A percentile compares a stretch with the other conserved stretches of the same genome.
Conservation (phyloP, 805 yeast species). For the Pichia ethanolica region DNA sequence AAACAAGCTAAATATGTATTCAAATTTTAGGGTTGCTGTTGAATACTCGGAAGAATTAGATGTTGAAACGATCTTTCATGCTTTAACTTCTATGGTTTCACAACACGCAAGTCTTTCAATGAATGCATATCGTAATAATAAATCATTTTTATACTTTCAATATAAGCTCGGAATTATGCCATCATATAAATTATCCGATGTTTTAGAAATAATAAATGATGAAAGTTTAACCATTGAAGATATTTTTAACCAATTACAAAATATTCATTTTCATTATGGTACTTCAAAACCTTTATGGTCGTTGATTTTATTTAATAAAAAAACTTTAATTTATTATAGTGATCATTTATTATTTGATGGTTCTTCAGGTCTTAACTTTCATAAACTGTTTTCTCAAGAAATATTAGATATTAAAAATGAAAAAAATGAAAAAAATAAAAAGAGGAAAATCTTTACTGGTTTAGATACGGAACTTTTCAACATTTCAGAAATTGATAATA, state of each 20-base stretch:
- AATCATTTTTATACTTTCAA: background rate
- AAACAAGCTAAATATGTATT: slow-evolving; percentile 11
- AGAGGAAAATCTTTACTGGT: background rate
- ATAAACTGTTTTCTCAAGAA: slow-evolving; percentile 17
- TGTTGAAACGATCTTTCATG: slow-evolving; percentile 3
- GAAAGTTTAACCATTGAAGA: background rate
- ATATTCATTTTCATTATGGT: slow-evolving; percentile 7
- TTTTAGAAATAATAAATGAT: slow-evolving; percentile 8
- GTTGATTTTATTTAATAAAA: slow-evolving; percentile 10
- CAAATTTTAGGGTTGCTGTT: slow-evolving; percentile 9
- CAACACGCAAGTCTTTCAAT: slow-evolving; percentile 16
- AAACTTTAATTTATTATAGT: slow-evolving; percentile 15
- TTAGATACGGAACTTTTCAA: slow-evolving; percentile 3
- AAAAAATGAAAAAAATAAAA: background rate
- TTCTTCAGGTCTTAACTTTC: slow-evolving; percentile 25
- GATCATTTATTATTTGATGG: slow-evolving; percentile 33
- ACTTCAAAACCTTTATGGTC: slow-evolving; percentile 15
- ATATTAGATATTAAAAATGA: background rate
- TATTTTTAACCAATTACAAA: slow-evolving; percentile 7
- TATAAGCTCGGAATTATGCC: slow-evolving; percentile 6
- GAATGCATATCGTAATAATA: slow-evolving; percentile 6
- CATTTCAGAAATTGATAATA: background rate
- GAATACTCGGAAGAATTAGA: slow-evolving; percentile 6
- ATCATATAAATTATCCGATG: slow-evolving; percentile 8
- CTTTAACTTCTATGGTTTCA: slow-evolving; percentile 9